Base-by-base conservation (phyloP, 352 stramenopile species). In the Thalassiosira ordinaria region DNA sequence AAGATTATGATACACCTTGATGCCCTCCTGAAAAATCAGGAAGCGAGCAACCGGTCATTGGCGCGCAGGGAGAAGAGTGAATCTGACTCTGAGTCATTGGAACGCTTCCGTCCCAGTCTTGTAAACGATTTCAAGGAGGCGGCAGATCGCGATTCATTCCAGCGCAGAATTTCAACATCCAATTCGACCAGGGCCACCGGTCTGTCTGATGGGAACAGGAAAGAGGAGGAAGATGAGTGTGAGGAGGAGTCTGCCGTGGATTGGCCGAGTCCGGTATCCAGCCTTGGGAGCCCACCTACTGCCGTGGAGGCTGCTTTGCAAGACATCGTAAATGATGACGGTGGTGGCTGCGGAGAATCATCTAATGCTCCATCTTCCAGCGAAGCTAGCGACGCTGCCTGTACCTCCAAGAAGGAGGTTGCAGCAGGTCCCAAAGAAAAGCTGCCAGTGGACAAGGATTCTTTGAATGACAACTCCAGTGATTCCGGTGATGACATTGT, bases 61-160 rank as follows among this genome's bases (percentile, higher is more conserved):
- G 1, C 29, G 26, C 39, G 53, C 1, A 31, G 26, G 9, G 22
- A 60, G 5, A 22, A 60, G 4, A 22, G 13, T 24, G 18, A 18
- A 35, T 49, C 39, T 11, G 18, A 22, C 20, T 20, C 6, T 1
- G 33, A 20, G 9, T 59, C 26, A 37, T 20, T 56, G 39, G 7
- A 14, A 7, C 64, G 20, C 6, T 63, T 78, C 9, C 70, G 60
- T 16, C 33, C 39, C 3, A 74, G 62, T 26, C 24, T 80, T 7
- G 52, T 80, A 0, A 62, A 74, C 9, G 63, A 72, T 57, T 80
- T 80, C 20, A 46, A 67, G 8, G n/a, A 24, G 0, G 72, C 65
- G n/a, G 16, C 20, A 7, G 29, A 64, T 51, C 55, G 72, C 26
- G 63, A 72, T 35, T 80, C 72, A 0, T 80, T 80, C 35, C 52